These are phyloP conservation scores for Rosa hybrid DNA, from an alignment of 331 rosid species.

Conservation along the genomic window DNA sequence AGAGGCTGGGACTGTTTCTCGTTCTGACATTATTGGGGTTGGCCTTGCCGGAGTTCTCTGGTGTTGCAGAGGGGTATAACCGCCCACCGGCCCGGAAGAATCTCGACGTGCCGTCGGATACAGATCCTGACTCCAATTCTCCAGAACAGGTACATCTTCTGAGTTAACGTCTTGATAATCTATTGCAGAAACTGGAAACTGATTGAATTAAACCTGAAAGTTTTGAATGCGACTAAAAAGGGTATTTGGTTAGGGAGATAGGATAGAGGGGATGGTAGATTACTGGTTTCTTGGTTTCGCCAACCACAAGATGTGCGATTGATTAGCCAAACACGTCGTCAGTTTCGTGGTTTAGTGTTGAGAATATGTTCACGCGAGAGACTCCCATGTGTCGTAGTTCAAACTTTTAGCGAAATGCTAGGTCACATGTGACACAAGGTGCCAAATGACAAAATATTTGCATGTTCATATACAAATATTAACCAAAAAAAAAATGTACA, in stretches of 20 bases:
- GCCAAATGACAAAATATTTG: neutral
- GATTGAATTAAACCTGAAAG: neutral
- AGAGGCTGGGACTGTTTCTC: slow-evolving; percentile 18
- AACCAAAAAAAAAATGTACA: neutral
- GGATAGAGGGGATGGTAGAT: neutral
- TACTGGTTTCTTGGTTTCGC: neutral
- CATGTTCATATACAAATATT: neutral
- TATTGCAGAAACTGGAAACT: neutral
- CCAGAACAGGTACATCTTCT: slow-evolving; percentile 48
- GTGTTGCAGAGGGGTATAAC: slow-evolving; percentile 29
- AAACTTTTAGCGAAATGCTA: neutral
- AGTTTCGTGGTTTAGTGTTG: neutral
- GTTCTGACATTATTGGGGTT: slow-evolving; percentile 1
- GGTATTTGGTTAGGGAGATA: neutral
- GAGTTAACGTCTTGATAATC: neutral
- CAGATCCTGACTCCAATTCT: slow-evolving; percentile 21
- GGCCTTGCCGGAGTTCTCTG: slow-evolving; percentile 18
- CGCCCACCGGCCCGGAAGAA: slow-evolving; percentile 39
- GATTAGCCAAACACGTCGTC: neutral
- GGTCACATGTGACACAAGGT: slow-evolving; percentile 11
- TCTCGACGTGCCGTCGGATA: slow-evolving; percentile 9
- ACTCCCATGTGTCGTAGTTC: neutral
- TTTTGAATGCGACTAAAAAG: neutral
- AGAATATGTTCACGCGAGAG: neutral
- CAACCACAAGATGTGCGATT: neutral